Base-by-base conservation (phyloP, 768 basidiomycete genomes). In the Tubosaeta sp. region DNA sequence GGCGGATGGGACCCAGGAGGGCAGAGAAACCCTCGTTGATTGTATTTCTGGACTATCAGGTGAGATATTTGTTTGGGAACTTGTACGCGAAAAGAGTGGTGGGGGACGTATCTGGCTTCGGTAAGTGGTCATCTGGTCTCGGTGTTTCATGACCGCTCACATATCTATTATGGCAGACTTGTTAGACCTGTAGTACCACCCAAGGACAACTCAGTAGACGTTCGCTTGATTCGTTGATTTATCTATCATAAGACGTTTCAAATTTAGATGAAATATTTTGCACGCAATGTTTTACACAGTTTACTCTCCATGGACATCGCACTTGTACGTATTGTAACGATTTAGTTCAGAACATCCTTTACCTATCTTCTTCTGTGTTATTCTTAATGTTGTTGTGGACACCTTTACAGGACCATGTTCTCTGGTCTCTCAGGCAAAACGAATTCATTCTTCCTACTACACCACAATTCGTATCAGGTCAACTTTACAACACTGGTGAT, bases 1-100 rank as follows among this genome's bases (percentile, higher is more conserved):
- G 66, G 83, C 81, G 1, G 86, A 88, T 49, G 89, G 88, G 1
- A 91, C 88, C 16, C 73, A 69, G 31, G 86, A 88, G 63, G 86
- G 84, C 6, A 72, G 78, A 42, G 74, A 79, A 63, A 63, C 71
- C 3, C 65, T 88, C 38, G 53, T 85, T n/a, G 76, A 83, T 54
- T 82, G 81, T 59, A 67, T 86, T 12, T 61, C 66, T 1, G 65
- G 67, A 34, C 51, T 48, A 2, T 62, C 68, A 4, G 77, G 78
- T 0, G 69, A 60, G 58, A 56, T 52, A 12, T 69, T 70, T 27
- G 59, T 65, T 37, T 79, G 77, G 83, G 81, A 86, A 66, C 60
- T 88, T 16, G 73, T 83, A 19, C 74, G 81, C 52, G 85, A 86
- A 59, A 84, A 80, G 65, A 78, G 83, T 46, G 75, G 78, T 3